Evolutionary conservation across 2,329 filamentous ascomycete genomes (phyloP), one percentile per base, ranked within the genome.

Genomic region (Eutypella sp.): DNA sequence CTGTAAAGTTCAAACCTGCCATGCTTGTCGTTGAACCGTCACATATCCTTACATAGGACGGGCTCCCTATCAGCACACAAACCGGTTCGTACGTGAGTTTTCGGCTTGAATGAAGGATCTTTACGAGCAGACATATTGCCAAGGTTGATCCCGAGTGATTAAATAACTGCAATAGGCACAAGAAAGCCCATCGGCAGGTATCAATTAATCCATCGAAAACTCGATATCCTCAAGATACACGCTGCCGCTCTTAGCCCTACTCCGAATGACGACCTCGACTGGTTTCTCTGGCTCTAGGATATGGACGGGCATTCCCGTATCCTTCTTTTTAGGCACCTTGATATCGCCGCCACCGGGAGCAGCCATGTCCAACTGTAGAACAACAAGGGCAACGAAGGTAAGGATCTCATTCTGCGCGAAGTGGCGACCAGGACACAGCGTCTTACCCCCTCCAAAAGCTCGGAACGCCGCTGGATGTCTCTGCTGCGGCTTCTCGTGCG

Each of bases 371-470:
- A 67, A 67, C 22, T 59, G 60, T 27, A 63, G 37, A 2, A 67
- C 48, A 11, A 66, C 47, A 13, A 62, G 47, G 5, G 61, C 59
- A 10, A 66, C 60, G 19, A 67, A 55, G 13, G 58, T 57, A 15
- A 69, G 47, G 18, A 68, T 67, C 54, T 69, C 65, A 33, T 64
- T 63, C 53, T 59, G 66, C 3, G 67, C 67, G 33, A 69, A 67
- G 52, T 68, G 60, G 4, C 65, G 57, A 0, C 67, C 67, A 3
- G 67, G 67, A 46, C 67, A 69, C 8, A 69, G 51, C 42, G 67
- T 66, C 50, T 65, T 68, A 3, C 67, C 67, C 2, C 67, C 66
- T 16, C 67, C 67, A 47, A 68, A 70, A 1, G 67, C 65, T 22
- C 66, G 60, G 49, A 67, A 69, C 1, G 61, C 59, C 8, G 59